These are phyloP conservation scores for Lachnum nothofagi DNA, from an alignment of 2,329 filamentous ascomycete genomes.

Conservation along the genomic window DNA sequence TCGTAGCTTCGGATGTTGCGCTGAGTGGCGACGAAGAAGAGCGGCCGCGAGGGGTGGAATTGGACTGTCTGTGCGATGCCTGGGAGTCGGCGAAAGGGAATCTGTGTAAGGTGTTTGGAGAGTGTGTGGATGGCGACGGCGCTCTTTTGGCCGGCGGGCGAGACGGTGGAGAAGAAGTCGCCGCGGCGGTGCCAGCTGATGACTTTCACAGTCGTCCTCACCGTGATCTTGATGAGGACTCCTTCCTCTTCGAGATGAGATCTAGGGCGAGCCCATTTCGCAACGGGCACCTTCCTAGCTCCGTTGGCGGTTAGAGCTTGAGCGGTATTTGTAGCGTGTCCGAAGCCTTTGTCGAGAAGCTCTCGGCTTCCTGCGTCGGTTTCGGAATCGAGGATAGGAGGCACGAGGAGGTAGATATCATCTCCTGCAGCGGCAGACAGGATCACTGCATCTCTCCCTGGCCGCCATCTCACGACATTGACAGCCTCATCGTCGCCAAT, in stretches of 20 bases:
- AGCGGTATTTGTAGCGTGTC: slow-evolving; percentile 70
- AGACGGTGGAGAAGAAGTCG: slow-evolving; percentile 91
- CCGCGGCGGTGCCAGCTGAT: slow-evolving; percentile 91
- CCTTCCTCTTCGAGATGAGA: slow-evolving; percentile 68
- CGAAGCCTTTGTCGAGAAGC: slow-evolving; percentile 82
- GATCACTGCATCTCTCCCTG: slow-evolving; percentile 72
- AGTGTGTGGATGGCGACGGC: slow-evolving; percentile 93
- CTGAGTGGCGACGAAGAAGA: slow-evolving; percentile 95
- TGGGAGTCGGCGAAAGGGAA: slow-evolving; percentile 76
- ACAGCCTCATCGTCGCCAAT: slow-evolving; percentile 75
- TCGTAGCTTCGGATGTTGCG: slow-evolving; percentile 92
- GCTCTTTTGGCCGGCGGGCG: slow-evolving; percentile 68
- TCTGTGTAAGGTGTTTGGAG: slow-evolving; percentile 89
- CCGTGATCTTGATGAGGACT: slow-evolving; percentile 73
- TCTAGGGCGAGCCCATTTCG: slow-evolving; percentile 78
- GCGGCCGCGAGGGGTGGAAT: slow-evolving; percentile 88
- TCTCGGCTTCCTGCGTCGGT: slow-evolving; percentile 70
- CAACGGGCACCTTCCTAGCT: slow-evolving; percentile 66
- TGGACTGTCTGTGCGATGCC: slow-evolving; percentile 80
- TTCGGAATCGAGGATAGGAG: slow-evolving; percentile 65
- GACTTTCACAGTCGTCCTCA: slow-evolving; percentile 76
- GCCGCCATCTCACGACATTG: slow-evolving; percentile 84
- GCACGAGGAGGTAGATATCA: slow-evolving; percentile 78
- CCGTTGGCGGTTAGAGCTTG: slow-evolving; percentile 47
- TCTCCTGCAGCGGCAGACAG: slow-evolving; percentile 81